Conservation (phyloP, 1,139 yeast species). For the Hemisphaericaspora lyxosophila region DNA sequence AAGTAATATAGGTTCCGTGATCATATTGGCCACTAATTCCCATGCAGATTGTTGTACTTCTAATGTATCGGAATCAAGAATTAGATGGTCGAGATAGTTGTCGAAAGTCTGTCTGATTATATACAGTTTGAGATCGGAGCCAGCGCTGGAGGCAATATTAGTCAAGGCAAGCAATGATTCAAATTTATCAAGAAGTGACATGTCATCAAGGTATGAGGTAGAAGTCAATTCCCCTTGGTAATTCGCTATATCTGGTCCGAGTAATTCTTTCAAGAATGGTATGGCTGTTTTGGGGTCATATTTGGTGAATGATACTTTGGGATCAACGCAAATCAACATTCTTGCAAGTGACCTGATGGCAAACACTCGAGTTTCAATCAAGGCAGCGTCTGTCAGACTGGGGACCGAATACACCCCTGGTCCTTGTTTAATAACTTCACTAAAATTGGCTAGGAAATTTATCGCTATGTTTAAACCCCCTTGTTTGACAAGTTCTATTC, state of each 20-base stretch:
- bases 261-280: conserved; percentile 49
- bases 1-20: conserved; percentile 43
- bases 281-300: conserved; percentile 41
- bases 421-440: conserved; percentile 21
- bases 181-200: conserved; percentile 39
- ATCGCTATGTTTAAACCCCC: conserved; percentile 43
- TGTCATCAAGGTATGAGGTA: conserved; percentile 24
- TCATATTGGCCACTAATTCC: conserved; percentile 50
- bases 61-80: conserved; percentile 37
- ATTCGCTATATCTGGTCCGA: conserved; percentile 33
- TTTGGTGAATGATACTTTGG: conserved; percentile 38
- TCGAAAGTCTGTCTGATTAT: conserved; percentile 38
- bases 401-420: conserved; percentile 23
- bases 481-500: conserved; percentile 44
- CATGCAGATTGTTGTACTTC: conserved; percentile 45
- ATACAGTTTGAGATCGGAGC: conserved; percentile 27
- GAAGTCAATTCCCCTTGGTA: conserved; percentile 18
- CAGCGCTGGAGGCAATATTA: conserved; percentile 41
- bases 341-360: conserved; percentile 43
- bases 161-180: conserved; percentile 50
- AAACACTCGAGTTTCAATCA: conserved; percentile 24
- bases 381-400: conserved; percentile 8
- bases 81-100: conserved; percentile 32
- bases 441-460: conserved; percentile 35
- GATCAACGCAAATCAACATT: conserved; percentile 44